These are phyloP conservation scores for Penicillium atrosanguineum DNA, from an alignment of 495 filamentous ascomycete species.

Conservation along the genomic window DNA sequence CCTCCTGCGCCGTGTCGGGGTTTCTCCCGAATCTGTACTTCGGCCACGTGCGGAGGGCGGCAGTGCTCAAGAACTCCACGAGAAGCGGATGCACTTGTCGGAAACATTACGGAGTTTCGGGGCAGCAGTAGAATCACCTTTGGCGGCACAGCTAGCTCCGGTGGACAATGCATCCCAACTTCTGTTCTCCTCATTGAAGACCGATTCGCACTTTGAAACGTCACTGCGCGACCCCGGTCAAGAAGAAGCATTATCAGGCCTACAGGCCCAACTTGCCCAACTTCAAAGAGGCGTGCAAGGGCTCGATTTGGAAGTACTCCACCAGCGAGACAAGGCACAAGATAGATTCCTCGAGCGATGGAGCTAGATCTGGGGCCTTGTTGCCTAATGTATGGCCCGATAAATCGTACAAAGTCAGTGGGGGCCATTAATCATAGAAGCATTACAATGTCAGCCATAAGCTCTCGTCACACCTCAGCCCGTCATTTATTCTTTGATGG, in stretches of 20 bases:
- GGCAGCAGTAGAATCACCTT: slow-evolving; percentile 31
- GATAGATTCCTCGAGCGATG: slow-evolving; percentile 36
- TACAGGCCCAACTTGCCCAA: slow-evolving; percentile 29
- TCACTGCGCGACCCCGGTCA: slow-evolving; percentile 29
- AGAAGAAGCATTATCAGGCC: slow-evolving; percentile 23
- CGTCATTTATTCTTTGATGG: neutral
- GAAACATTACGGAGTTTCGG: slow-evolving; percentile 26
- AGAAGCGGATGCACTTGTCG: slow-evolving; percentile 31
- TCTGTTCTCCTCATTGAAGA: slow-evolving; percentile 32
- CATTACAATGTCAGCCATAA: neutral
- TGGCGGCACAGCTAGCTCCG: slow-evolving; percentile 25
- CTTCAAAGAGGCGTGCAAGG: slow-evolving; percentile 36
- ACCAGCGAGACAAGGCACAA: slow-evolving; percentile 31
- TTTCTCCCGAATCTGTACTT: slow-evolving; percentile 33
- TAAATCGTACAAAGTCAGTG: neutral
- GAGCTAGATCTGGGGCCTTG: slow-evolving; percentile 12
- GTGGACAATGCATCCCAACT: slow-evolving; percentile 34
- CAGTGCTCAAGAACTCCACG: slow-evolving; percentile 22
- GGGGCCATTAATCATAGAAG: neutral
- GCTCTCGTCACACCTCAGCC: slow-evolving; percentile 10
- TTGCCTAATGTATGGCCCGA: neutral
- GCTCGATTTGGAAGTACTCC: slow-evolving; percentile 35
- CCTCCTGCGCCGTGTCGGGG: slow-evolving; percentile 37
- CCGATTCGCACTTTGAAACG: slow-evolving; percentile 28
- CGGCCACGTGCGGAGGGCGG: slow-evolving; percentile 21